Base-by-base conservation (phyloP, 768 basidiomycete genomes). In the Suillus alpinus region DNA sequence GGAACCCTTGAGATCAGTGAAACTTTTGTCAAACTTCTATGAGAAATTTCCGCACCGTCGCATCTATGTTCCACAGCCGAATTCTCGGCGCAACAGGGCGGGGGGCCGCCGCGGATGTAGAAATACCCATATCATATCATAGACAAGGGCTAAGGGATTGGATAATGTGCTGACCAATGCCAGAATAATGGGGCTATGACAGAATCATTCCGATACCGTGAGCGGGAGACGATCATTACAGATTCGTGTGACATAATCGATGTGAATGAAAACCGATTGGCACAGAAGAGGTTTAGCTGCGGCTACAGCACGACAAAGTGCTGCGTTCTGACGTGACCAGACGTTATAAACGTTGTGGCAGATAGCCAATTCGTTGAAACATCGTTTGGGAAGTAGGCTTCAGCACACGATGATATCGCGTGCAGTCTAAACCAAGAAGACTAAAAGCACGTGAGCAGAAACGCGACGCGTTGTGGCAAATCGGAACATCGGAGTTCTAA, bases 401-500 rank as follows among this genome's bases (percentile, higher is more conserved):
- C 36, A 39, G 20, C 36, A 37, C 36, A 55, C 16, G 36, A 26
- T 26, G 52, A 26, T 14, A 18, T 55, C 52, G 52, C 52, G 52
- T 55, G 52, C 47, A 13, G n/a, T 20, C 51, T 52, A 52, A 52
- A n/a, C 51, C 56, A 36, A 36, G 39, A 32, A 50, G 32, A 44
- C 4, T 60, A 34, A 59, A 44, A 49, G 44, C 60, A 59, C 47
- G 61, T 60, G 41, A 37, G 9, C 3, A 47, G 8, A 47, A n/a
- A 47, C 47, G 8, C 71, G 50, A 67, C 73, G 70, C 72, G 72
- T 72, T 56, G 56, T 58, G 69, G 64, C 64, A 60, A 52, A 66
- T 73, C 72, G 73, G 72, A 73, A 66, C 61, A 62, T 67, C 72
- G 72, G 72, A 70, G 72, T 69, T 69, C 66, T 61, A 75, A 73